Evolutionary conservation across 1,284 basidiomycete genomes (phyloP), one percentile per base, ranked within the genome.

Genomic region (Apiotrichum siamense): DNA sequence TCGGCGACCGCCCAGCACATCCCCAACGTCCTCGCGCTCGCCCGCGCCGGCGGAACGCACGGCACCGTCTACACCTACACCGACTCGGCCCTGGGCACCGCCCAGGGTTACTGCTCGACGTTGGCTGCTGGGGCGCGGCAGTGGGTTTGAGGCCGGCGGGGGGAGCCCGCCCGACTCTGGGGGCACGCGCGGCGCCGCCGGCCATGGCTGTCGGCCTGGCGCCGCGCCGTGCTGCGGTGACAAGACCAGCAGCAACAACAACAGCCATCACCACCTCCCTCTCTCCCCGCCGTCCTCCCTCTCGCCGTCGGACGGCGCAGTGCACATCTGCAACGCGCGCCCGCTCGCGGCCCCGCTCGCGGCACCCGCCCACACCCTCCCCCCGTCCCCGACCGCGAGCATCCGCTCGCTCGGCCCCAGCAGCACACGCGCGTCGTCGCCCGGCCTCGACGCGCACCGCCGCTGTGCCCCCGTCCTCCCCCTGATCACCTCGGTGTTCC

Each of bases 131-230:
- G 70, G 45, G 66, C 64, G 48, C 59, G 66, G 61, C 71, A 64
- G 68, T 75, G 73, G 73, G 66, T 73, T 73, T 75, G 73, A 75
- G 64, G 71, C 67, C 60, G 65, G 71, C 69, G 71, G 70, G 69
- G 71, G 71, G 69, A 72, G 65, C 63, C 62, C 67, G 62, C 66
- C 63, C 23, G 40, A 36, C 21, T 21, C 20, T 11, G n/a, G 20
- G 7, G 36, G 36, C 36, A 39, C 47, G 18, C 25, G 46, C 46
- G 18, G 20, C 31, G 15, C 39, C 38, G 24, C 18, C n/a, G 39
- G 9, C 25, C 24, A 27, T n/a, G n/a, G n/a, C n/a, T n/a, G n/a
- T n/a, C n/a, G n/a, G n/a, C n/a, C n/a, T n/a, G n/a, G n/a, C 39
- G 18, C n/a, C 18, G n/a, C 21, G 5, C 24, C 7, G 12, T 11